phyloP scores from a whole-genome alignment of 306 rosid species.

The Casuarina glauca region DNA sequence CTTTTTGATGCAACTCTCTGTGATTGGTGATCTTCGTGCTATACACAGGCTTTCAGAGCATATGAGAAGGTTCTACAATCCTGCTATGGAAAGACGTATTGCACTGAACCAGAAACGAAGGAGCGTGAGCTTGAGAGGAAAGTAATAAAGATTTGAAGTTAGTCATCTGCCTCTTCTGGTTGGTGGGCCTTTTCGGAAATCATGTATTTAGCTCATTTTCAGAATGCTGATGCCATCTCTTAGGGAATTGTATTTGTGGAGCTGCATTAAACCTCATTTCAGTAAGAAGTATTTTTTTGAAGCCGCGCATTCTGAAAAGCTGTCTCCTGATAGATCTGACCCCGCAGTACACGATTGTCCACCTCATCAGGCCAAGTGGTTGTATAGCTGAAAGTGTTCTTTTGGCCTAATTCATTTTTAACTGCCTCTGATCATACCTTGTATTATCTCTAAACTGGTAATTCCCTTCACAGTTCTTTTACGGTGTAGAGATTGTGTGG shows the following conservation, averaged over 20 bases:
- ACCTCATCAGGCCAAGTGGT: slow-evolving; percentile 8
- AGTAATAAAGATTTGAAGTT: slow-evolving; percentile 15
- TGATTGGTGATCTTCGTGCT: slow-evolving; percentile 66
- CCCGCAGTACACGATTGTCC: slow-evolving; percentile 13
- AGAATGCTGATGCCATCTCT: slow-evolving; percentile 20
- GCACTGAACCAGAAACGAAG: slow-evolving; percentile 68
- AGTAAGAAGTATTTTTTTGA: background rate
- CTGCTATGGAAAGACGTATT: slow-evolving; percentile 78
- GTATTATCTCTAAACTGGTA: background rate
- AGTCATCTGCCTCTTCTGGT: background rate
- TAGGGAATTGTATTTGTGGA: slow-evolving; percentile 17
- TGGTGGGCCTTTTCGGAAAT: background rate
- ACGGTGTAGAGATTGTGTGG: background rate
- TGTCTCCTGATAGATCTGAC: background rate
- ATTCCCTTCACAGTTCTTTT: slow-evolving; percentile 6
- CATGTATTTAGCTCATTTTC: slow-evolving; percentile 8
- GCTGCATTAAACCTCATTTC: background rate
- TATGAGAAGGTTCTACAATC: slow-evolving; percentile 86
- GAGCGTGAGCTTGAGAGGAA: slow-evolving; percentile 72
- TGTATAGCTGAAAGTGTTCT: slow-evolving; percentile 16
- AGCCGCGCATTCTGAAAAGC: background rate
- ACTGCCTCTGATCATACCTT: background rate
- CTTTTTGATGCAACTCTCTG: slow-evolving; percentile 69
- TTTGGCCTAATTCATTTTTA: background rate
- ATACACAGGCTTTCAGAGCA: slow-evolving; percentile 82